These are phyloP conservation scores for Actinomucor elegans DNA, from an alignment of 371 early-diverging fungal genomes.

Conservation along the genomic window DNA sequence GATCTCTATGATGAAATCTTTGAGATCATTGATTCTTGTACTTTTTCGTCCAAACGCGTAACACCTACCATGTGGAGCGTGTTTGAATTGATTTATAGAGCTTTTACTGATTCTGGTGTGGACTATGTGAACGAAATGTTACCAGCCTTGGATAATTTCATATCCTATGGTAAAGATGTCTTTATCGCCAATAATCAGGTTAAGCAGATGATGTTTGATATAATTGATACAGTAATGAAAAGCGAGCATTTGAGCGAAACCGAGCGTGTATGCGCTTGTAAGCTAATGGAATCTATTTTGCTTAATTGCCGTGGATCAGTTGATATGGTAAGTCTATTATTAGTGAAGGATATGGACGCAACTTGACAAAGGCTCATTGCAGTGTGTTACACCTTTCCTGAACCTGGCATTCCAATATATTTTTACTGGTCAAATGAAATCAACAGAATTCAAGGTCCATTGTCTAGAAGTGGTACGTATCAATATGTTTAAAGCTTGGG, in stretches of 20 bases:
- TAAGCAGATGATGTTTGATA: conserved; percentile 66
- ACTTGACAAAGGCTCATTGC: background rate
- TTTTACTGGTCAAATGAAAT: conserved; percentile 57
- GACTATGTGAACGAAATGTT: conserved; percentile 84
- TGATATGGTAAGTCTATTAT: conserved; percentile 52
- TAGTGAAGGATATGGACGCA: background rate
- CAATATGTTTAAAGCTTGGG: conserved; percentile 34
- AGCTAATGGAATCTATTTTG: conserved; percentile 77
- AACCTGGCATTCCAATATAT: conserved; percentile 66
- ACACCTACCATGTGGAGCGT: conserved; percentile 84
- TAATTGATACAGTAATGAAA: conserved; percentile 73
- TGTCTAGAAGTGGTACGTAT: conserved; percentile 57
- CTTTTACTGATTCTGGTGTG: conserved; percentile 74
- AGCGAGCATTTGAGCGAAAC: conserved; percentile 63
- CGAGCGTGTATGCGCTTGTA: conserved; percentile 77
- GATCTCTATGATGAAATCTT: conserved; percentile 86
- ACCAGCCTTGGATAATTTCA: conserved; percentile 83
- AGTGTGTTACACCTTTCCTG: conserved; percentile 59
- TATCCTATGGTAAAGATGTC: conserved; percentile 78
- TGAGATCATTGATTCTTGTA: conserved; percentile 85
- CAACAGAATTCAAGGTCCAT: conserved; percentile 57
- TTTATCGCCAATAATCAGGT: conserved; percentile 61
- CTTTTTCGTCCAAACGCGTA: conserved; percentile 76
- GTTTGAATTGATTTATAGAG: conserved; percentile 71
- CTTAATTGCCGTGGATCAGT: conserved; percentile 75